These are phyloP conservation scores for Lonicera japonica DNA, from an alignment of 129 eudicot genomes.

Conservation along the genomic window DNA sequence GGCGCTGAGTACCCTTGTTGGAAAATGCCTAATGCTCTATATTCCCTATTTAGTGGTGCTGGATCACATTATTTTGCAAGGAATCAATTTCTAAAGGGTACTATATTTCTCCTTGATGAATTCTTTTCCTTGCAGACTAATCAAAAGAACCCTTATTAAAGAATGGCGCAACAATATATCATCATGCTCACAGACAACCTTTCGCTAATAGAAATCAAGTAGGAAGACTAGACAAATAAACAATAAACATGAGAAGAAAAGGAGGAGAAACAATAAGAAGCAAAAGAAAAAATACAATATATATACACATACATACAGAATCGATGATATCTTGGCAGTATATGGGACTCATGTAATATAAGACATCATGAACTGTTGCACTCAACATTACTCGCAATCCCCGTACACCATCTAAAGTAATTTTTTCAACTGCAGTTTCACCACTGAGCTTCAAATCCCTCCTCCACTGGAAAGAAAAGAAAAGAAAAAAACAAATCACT, in stretches of 20 bases:
- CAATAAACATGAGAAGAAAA: background rate
- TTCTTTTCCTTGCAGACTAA: background rate
- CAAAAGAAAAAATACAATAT: background rate
- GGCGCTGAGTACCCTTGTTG: too few species aligned
- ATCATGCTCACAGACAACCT: too few species aligned
- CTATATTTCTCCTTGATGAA: too few species aligned
- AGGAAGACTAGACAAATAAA: background rate
- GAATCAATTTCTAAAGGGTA: too few species aligned
- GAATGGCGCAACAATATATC: too few species aligned
- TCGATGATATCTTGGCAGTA: slow-evolving; percentile 93
- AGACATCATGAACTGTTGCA: slow-evolving; percentile 95
- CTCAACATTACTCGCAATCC: slow-evolving; percentile 77
- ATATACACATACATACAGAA: slow-evolving; percentile 41
- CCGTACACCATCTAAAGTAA: slow-evolving; percentile 85
- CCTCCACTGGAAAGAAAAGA: slow-evolving; percentile 65
- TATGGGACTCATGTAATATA: slow-evolving; percentile 99
- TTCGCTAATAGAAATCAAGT: background rate
- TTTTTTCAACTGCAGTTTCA: slow-evolving; percentile 86
- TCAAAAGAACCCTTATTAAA: too few species aligned
- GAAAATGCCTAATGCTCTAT: too few species aligned
- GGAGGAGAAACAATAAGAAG: background rate
- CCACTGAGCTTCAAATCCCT: slow-evolving; percentile 87
- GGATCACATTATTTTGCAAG: too few species aligned
- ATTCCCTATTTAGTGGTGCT: too few species aligned
- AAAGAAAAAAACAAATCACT: too few species aligned